Conservation (phyloP, 805 yeast species). For the baker's yeast (Saccharomyces cerevisiae) region DNA sequence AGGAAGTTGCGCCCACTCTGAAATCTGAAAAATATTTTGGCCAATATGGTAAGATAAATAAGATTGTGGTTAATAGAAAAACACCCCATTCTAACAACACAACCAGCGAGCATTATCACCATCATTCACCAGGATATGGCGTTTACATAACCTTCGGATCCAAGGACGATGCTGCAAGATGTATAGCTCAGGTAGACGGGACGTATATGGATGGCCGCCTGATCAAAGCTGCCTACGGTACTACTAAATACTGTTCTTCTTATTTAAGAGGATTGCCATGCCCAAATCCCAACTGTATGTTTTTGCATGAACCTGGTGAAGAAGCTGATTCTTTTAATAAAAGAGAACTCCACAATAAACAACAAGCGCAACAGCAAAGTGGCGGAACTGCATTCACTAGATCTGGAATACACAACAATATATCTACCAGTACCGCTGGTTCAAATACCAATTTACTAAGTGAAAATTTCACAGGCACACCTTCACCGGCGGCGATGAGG, state of each 20-base stretch:
- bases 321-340: slow-evolving; percentile 96
- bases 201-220: slow-evolving; percentile 85
- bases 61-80: slow-evolving; percentile 84
- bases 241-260: slow-evolving; percentile 96
- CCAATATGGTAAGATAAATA: slow-evolving; percentile 93
- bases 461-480: slow-evolving; percentile 8
- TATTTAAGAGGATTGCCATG: slow-evolving; percentile 91
- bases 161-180: slow-evolving; percentile 91
- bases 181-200: slow-evolving; percentile 89
- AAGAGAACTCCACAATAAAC: slow-evolving; percentile 32
- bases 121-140: slow-evolving; percentile 67
- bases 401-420: slow-evolving; percentile 8
- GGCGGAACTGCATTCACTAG: background rate
- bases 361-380: slow-evolving; percentile 27
- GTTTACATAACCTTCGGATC: slow-evolving; percentile 90
- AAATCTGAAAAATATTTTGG: slow-evolving; percentile 93
- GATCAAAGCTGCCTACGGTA: slow-evolving; percentile 93
- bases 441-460: slow-evolving; percentile 5
- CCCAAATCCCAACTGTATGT: slow-evolving; percentile 98
- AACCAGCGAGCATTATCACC: slow-evolving; percentile 20
- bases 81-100: slow-evolving; percentile 33
- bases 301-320: slow-evolving; percentile 97
- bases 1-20: slow-evolving; percentile 71
- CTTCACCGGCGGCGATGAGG: slow-evolving; percentile 28
- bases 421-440: slow-evolving; percentile 6